phyloP scores from a whole-genome alignment of 441 rosid genomes.

The Iberis amara region DNA sequence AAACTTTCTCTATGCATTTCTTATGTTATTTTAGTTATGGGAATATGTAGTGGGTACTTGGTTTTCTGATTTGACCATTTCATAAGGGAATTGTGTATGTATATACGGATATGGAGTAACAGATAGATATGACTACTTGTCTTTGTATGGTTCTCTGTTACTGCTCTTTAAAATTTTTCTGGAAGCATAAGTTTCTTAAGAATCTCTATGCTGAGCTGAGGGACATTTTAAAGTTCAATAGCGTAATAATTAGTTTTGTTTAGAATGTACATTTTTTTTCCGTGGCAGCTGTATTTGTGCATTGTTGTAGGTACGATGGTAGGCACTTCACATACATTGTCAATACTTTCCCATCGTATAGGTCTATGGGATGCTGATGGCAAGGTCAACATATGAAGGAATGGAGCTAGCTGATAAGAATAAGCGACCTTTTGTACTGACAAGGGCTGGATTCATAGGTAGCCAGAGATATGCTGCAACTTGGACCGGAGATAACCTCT shows the following conservation, averaged over 20 bases:
- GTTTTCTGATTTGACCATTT: not conserved
- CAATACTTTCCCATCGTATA: conserved; percentile 18
- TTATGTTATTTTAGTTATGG: conserved; percentile 4
- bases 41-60: conserved; percentile 2
- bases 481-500: conserved; percentile 95
- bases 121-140: not conserved
- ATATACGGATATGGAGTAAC: not conserved
- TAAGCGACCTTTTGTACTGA: conserved; percentile 89
- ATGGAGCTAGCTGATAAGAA: conserved; percentile 64
- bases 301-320: not conserved
- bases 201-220: too few relatives aligned
- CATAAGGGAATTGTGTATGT: not conserved
- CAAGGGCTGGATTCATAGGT: conserved; percentile 93
- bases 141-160: too few relatives aligned
- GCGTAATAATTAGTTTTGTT: not conserved
- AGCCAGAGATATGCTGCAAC: conserved; percentile 93
- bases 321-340: too few relatives aligned
- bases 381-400: conserved; percentile 85
- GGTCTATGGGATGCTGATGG: conserved; percentile 97
- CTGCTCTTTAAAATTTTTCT: not conserved
- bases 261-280: not conserved
- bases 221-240: too few relatives aligned
- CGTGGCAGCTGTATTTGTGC: not conserved
- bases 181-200: not conserved
- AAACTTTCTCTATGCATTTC: not conserved